Base-by-base conservation (phyloP, 1,284 basidiomycete genomes). In the Ustilago trichophora region DNA sequence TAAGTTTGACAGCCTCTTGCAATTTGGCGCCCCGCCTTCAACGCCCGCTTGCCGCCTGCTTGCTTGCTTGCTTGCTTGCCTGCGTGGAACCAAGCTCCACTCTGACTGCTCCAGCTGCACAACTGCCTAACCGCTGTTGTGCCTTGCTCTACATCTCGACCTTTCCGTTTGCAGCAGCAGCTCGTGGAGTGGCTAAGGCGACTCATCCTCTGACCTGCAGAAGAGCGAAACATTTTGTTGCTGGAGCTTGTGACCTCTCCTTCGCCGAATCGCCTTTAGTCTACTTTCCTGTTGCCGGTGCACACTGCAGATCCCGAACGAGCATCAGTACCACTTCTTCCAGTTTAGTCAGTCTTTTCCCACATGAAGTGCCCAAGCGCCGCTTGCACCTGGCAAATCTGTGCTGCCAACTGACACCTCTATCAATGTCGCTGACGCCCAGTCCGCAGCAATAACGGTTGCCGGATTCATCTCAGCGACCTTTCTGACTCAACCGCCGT, bases 161-260 rank as follows among this genome's bases (percentile, higher is more conserved):
- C 16, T 18, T 32, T 49, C 54, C 54, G 46, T 46, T 56, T 56
- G 53, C 53, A 56, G 53, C 45, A 24, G 31, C 5, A 32, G 16
- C 3, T 6, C 33, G 16, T 6, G 9, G 11, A 37, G n/a, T n/a
- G n/a, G 16, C 4, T 12, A n/a, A 40, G 38, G 38, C 22, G 24
- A 26, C 25, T 40, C 38, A n/a, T 29, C 19, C 16, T 24, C 16
- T 8, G 11, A 11, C 4, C 2, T 40, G 38, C 38, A 40, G 38
- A n/a, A 6, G 9, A 7, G 26, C 27, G 41, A 52, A 44, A 37
- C 50, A 36, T 21, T 36, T n/a, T n/a, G 16, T 15, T 35, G 31
- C 38, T 35, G 18, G 29, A 24, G 31, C 29, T 44, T 44, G 27
- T 36, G 33, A 22, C 22, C 24, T 16, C n/a, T 9, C 12, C 33